Conservation (phyloP, 2,329 filamentous ascomycete genomes). For the Diaporthe longicolla region DNA sequence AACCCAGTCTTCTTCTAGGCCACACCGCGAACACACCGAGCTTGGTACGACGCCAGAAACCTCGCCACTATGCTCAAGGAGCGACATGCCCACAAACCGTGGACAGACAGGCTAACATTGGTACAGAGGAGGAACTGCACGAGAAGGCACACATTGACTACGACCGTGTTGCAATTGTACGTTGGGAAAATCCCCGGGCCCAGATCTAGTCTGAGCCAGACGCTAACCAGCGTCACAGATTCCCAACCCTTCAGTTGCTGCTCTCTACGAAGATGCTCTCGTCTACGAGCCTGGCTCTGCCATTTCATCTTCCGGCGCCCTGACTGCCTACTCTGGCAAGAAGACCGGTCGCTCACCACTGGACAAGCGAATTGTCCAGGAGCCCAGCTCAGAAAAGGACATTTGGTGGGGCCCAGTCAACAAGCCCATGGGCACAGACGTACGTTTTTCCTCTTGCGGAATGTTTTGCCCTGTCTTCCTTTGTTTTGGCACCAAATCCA, state of each 20-base stretch:
- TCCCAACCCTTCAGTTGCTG: slow-evolving; percentile 94
- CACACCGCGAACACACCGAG: slow-evolving; percentile 91
- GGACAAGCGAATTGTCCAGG: slow-evolving; percentile 98
- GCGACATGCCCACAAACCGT: too few relatives aligned
- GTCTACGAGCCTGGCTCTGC: slow-evolving; percentile 96
- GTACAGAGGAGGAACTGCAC: slow-evolving; percentile 88
- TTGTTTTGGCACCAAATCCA: neutral
- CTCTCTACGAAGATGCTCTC: slow-evolving; percentile 98
- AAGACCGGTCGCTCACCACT: slow-evolving; percentile 98
- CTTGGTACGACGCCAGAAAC: slow-evolving; percentile 67
- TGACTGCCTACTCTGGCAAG: slow-evolving; percentile 97
- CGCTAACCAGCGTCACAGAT: slow-evolving; percentile 60
- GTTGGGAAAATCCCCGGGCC: slow-evolving; percentile 51
- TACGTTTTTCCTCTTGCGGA: slow-evolving; percentile 65
- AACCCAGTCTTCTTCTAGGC: slow-evolving; percentile 63
- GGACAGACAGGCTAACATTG: slow-evolving; percentile 21
- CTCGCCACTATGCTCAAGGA: neutral
- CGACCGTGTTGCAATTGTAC: slow-evolving; percentile 96
- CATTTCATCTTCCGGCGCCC: slow-evolving; percentile 94
- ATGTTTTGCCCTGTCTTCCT: slow-evolving; percentile 29
- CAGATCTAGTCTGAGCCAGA: neutral
- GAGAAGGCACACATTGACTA: slow-evolving; percentile 99
- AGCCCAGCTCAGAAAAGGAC: slow-evolving; percentile 88
- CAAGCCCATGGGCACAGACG: slow-evolving; percentile 97
- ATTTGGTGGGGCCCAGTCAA: slow-evolving; percentile 99